Base-by-base conservation (phyloP, 192 early-diverging fungal genomes). In the Coemansia sp. region DNA sequence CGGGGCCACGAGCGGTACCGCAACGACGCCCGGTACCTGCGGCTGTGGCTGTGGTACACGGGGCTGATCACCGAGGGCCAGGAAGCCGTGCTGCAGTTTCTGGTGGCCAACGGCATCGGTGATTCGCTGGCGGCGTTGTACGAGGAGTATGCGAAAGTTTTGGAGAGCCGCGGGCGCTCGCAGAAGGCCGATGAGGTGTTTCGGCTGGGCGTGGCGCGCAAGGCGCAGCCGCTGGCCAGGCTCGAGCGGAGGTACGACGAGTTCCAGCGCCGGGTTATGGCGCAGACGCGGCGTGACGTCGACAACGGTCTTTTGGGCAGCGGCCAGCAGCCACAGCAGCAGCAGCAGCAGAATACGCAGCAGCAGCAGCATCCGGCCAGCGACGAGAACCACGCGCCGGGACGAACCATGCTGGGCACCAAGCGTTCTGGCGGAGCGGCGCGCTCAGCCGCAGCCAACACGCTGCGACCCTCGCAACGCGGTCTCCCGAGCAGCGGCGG, bases 71-170 rank as follows among this genome's bases (percentile, higher is more conserved):
- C 68, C 0, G 48, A 64, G 1, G 74, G 83, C 27, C 82, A 86
- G 22, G 74, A 82, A 9, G 88, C 91, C 0, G 74, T 93, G 23
- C 94, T 93, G 67, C 83, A 83, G 59, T 94, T 86, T 55, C 78
- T 96, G 53, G 45, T 80, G 24, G 55, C 74, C 18, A 91, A 93
- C 53, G 68, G 74, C 13, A 93, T 96, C 52, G 93, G 91, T 0
- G 55, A 67, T 14, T 69, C 78, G 34, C 63, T 85, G 22, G 79
- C 90, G 0, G 42, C 83, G n/a, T 85, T 80, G 40, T 96, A 94
- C 57, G 85, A 89, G 53, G 90, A 92, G 53, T 91, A 92, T 57
- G 89, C 86, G 0, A 67, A 62, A 11, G 59, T 81, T 5, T 53
- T 91, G 41, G 90, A 93, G 63, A 38, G 57, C 0, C 37, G 41